phyloP scores from a whole-genome alignment of 345 rosid species.

The Dimocarpus longan region DNA sequence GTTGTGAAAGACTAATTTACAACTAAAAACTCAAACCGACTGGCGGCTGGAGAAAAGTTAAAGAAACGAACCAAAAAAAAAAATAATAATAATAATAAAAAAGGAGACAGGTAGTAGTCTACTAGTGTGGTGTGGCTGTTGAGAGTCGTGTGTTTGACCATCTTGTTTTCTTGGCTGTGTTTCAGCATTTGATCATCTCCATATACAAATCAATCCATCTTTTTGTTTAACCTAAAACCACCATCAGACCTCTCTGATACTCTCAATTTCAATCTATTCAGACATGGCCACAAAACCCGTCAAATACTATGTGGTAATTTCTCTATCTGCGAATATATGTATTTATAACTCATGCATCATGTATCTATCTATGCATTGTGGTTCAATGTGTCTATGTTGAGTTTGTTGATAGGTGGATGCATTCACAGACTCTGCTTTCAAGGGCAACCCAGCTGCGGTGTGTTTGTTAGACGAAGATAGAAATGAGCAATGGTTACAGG shows the following conservation, averaged over 20 bases:
- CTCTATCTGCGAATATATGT: not conserved
- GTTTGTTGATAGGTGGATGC: constrained; percentile 57
- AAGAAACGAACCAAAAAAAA: too few relatives aligned
- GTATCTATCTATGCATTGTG: not conserved
- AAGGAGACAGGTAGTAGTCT: too few relatives aligned
- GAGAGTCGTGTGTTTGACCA: not conserved
- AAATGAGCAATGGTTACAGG: constrained; percentile 72
- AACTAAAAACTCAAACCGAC: too few relatives aligned
- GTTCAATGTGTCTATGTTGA: not conserved
- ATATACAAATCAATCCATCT: not conserved
- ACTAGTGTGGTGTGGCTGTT: too few relatives aligned
- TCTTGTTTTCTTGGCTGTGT: not conserved
- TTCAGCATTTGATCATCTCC: not conserved
- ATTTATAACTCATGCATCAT: not conserved
- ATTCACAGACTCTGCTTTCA: constrained; percentile 67
- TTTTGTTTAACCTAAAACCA: not conserved
- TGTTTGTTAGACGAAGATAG: constrained; percentile 66
- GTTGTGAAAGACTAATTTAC: too few relatives aligned
- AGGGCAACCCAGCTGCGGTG: constrained; percentile 87
- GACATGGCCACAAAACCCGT: constrained; percentile 41
- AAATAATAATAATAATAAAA: too few relatives aligned
- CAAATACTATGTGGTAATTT: constrained; percentile 47
- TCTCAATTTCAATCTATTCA: not conserved
- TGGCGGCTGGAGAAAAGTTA: too few relatives aligned
- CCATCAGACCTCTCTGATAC: too few relatives aligned